phyloP scores from a whole-genome alignment of 352 stramenopile species.

The Pythium periplocum region DNA sequence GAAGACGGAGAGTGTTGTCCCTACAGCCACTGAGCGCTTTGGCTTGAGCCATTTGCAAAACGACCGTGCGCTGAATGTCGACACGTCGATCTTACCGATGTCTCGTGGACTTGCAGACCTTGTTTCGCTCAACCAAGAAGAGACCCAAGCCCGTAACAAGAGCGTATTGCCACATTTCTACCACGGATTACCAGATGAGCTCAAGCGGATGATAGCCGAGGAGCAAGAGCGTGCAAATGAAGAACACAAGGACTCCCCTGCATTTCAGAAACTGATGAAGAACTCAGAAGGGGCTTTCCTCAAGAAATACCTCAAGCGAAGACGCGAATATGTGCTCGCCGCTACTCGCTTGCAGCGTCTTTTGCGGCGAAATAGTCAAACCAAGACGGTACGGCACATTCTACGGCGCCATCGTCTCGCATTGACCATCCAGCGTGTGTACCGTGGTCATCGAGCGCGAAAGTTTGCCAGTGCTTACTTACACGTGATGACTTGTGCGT shows the following conservation, averaged over 20 bases:
- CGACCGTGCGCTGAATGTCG: constrained; percentile 36
- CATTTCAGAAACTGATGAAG: constrained; percentile 36
- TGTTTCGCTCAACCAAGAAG: constrained; percentile 33
- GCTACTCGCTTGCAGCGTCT: constrained; percentile 52
- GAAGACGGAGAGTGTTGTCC: background rate
- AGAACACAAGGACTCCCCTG: constrained; percentile 3
- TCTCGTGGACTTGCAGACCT: constrained; percentile 19
- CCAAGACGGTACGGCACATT: constrained; percentile 37
- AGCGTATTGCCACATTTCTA: constrained; percentile 70
- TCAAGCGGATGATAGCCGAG: constrained; percentile 70
- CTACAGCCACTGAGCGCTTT: constrained; percentile 43
- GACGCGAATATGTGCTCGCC: constrained; percentile 33
- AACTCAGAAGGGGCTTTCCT: constrained; percentile 57
- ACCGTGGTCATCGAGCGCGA: constrained; percentile 41
- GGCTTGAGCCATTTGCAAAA: constrained; percentile 46
- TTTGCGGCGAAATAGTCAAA: constrained; percentile 39
- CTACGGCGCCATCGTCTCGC: constrained; percentile 33
- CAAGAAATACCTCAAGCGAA: constrained; percentile 53
- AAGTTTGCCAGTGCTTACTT: constrained; percentile 47
- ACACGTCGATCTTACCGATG: constrained; percentile 17
- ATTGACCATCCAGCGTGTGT: constrained; percentile 55
- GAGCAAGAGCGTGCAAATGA: constrained; percentile 28
- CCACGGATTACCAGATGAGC: constrained; percentile 58
- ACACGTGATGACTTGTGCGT: constrained; percentile 42
- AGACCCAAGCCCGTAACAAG: constrained; percentile 14